Evolutionary conservation across 2,329 filamentous ascomycete genomes (phyloP).

Genomic region (Pseudogymnoascus verrucosus): DNA sequence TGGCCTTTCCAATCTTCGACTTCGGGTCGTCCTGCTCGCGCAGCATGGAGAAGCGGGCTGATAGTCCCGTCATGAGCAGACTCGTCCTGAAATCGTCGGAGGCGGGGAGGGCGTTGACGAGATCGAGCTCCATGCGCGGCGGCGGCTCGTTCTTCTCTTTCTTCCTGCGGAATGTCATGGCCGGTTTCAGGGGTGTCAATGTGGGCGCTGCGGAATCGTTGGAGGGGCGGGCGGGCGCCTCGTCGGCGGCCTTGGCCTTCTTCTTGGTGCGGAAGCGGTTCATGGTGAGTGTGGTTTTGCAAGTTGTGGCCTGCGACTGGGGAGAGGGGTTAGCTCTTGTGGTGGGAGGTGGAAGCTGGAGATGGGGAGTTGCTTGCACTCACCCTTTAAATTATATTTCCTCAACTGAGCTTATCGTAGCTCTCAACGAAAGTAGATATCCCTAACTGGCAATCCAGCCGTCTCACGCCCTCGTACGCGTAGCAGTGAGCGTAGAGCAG

Average conservation of each 20-base stretch:
- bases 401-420: not conserved
- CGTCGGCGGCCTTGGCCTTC: conserved; percentile 48
- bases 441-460: not conserved
- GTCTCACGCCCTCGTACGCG: not conserved
- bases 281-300: conserved; percentile 40
- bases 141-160: conserved; percentile 41
- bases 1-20: conserved; percentile 85
- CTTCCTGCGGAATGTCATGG: conserved; percentile 49
- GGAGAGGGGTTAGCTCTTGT: not conserved
- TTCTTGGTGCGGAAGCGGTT: conserved; percentile 71
- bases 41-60: conserved; percentile 93
- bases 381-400: not conserved
- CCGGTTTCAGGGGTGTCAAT: conserved; percentile 30
- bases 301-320: not conserved
- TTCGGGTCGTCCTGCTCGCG: conserved; percentile 87
- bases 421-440: not conserved
- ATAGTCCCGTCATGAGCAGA: conserved; percentile 89
- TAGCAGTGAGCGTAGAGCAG: not conserved
- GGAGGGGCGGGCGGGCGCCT: conserved; percentile 37
- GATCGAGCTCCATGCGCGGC: conserved; percentile 60
- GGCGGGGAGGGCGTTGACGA: conserved; percentile 66
- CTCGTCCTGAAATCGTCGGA: conserved; percentile 91
- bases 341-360: not conserved
- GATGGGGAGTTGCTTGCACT: not conserved
- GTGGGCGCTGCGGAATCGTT: conserved; percentile 43